Evolutionary conservation across 2,329 filamentous ascomycete species (phyloP), one percentile per base, ranked within the genome.

Genomic region (Didymosphaeria variabile): DNA sequence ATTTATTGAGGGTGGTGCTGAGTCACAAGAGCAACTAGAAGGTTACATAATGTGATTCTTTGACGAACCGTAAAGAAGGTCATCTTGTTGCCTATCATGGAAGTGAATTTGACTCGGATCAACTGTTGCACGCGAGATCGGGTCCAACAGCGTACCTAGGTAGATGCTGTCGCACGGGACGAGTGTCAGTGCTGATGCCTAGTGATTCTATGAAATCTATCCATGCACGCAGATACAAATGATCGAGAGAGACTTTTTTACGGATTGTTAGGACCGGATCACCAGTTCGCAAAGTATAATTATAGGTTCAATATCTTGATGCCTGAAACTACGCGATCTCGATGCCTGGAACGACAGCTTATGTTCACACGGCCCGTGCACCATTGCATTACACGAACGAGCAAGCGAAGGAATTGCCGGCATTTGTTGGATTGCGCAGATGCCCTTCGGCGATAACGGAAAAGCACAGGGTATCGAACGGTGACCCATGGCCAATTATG

Each of bases 331-430:
- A 23, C 26, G 38, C 26, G 23, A 21, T 32, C 3, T 32, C 45
- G 52, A 8, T 21, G 36, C 36, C 38, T 55, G 26, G 52, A 45
- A 34, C 23, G 12, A 15, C 52, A 55, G 12, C 17, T 45, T 13
- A 19, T 32, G 13, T 21, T 54, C 32, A 10, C 49, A 36, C 21
- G n/a, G 32, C 12, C 26, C 12, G 31, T 38, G 36, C 32, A 38
- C 12, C 13, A 12, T 21, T n/a, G 15, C 51, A n/a, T 13, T 19
- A 38, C n/a, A n/a, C n/a, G n/a, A 31, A 44, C 17, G 23, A 47
- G 12, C 38, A 34, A 51, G 51, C 51, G 23, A 26, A 31, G 36
- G 17, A 54, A 19, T 31, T 54, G 21, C 34, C 34, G 32, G 50
- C 50, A 7, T 38, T 31, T 8, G 34, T 5, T 40, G 9, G 19